Conservation (phyloP, 352 stramenopile species). For the Phytophthora parvispora region DNA sequence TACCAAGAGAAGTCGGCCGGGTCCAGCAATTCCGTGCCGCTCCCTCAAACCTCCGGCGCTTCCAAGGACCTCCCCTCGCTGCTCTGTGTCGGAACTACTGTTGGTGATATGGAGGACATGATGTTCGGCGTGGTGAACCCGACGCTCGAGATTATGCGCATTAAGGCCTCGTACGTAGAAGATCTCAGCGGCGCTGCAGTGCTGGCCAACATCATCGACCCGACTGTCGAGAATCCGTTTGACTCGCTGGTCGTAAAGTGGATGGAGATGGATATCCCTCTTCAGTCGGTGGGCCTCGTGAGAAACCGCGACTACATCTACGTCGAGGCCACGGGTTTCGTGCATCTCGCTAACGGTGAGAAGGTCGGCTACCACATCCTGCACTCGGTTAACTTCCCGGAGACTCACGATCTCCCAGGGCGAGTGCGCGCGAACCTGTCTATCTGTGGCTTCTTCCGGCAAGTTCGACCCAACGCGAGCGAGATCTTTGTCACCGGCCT, state of each 20-base stretch:
- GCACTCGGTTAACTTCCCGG: conserved; percentile 43
- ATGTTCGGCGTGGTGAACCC: conserved; percentile 47
- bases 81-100: conserved; percentile 44
- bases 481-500: conserved; percentile 39
- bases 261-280: conserved; percentile 43
- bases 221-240: conserved; percentile 28
- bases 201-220: conserved; percentile 34
- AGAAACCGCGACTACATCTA: conserved; percentile 50
- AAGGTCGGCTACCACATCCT: conserved; percentile 45
- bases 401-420: conserved; percentile 29
- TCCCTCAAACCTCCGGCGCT: conserved; percentile 17
- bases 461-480: conserved; percentile 24
- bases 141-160: conserved; percentile 39
- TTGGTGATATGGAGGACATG: conserved; percentile 43
- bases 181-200: conserved; percentile 34
- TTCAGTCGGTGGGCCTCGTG: conserved; percentile 28
- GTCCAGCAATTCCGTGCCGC: conserved; percentile 1
- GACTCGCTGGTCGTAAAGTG: conserved; percentile 45
- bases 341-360: conserved; percentile 30
- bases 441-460: conserved; percentile 39
- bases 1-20: conserved; percentile 25
- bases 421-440: conserved; percentile 35
- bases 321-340: conserved; percentile 38
- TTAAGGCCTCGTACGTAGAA: conserved; percentile 44
- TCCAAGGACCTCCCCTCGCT: conserved; percentile 38